Conservation (phyloP, 2,329 filamentous ascomycete species). For the Trichocomaceae sp. region DNA sequence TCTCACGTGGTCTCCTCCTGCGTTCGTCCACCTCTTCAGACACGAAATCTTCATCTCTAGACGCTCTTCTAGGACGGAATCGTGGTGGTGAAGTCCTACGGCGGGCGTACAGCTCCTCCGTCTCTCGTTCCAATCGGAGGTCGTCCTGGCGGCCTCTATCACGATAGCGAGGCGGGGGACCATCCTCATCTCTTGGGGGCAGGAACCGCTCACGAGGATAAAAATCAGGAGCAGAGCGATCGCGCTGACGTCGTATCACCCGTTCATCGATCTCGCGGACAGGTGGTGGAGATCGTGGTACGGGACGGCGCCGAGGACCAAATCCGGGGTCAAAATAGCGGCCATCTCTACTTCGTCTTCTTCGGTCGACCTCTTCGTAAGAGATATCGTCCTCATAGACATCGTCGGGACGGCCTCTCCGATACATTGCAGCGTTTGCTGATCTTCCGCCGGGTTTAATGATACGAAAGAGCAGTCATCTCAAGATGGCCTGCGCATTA, state of each 20-base stretch:
- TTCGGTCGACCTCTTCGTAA: conserved; percentile 21
- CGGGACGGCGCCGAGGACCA: conserved; percentile 17
- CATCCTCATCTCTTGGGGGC: conserved; percentile 17
- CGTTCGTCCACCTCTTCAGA: conserved; percentile 14
- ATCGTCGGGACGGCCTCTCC: conserved; percentile 23
- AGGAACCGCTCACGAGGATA: conserved; percentile 17
- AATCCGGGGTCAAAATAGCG: conserved; percentile 24
- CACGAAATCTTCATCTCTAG: conserved; percentile 7
- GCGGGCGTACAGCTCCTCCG: conserved; percentile 9
- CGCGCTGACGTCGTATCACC: conserved; percentile 29
- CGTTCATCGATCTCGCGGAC: conserved; percentile 37
- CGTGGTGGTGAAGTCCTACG: conserved; percentile 7
- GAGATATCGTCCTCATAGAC: conserved; percentile 24
- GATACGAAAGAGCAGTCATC: background rate
- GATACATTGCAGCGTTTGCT: conserved; percentile 23
- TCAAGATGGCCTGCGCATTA: no score
- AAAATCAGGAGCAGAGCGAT: conserved; percentile 29
- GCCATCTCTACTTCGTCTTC: conserved; percentile 21
- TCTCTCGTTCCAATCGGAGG: conserved; percentile 18
- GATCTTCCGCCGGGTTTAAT: background rate
- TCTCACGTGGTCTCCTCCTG: conserved; percentile 15
- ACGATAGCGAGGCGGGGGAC: conserved; percentile 10
- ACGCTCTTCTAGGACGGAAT: conserved; percentile 22
- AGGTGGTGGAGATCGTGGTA: conserved; percentile 32
- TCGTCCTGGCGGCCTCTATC: conserved; percentile 24